Percentiles rank a stretch among this genome's conserved stretches.
Evolutionary conservation across 805 yeast species (phyloP).

Genomic region (Ogataea trehaloabstinens): DNA sequence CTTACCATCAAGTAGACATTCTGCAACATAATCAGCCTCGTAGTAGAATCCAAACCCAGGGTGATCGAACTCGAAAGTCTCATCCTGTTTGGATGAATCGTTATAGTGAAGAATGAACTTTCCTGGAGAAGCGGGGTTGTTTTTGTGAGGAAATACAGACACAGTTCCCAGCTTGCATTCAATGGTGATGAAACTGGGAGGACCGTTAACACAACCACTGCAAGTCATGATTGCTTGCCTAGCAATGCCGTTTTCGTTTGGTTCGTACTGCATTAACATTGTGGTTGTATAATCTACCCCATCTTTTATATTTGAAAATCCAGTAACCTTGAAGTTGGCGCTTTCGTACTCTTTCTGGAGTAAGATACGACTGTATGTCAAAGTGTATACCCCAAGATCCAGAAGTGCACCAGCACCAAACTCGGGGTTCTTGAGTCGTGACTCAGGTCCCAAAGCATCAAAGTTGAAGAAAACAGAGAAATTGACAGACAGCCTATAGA

Average conservation of each 20-base stretch:
- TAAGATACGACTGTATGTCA: conserved; percentile 44
- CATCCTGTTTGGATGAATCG: conserved; percentile 26
- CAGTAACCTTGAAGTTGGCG: conserved; percentile 23
- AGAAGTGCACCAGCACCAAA: conserved; percentile 58
- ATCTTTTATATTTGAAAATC: conserved; percentile 38
- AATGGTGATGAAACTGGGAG: conserved; percentile 14
- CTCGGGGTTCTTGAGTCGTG: conserved; percentile 41
- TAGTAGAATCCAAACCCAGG: conserved; percentile 50
- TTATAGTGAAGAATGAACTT: conserved; percentile 33
- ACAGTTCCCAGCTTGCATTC: conserved; percentile 21
- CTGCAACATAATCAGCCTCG: conserved; percentile 56
- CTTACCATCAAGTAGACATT: conserved; percentile 40
- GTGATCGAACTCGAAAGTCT: conserved; percentile 25
- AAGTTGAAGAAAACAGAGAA: conserved; percentile 38
- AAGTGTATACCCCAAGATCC: conserved; percentile 53
- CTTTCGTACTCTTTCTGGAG: conserved; percentile 36
- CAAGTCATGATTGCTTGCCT: conserved; percentile 39
- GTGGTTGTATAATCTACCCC: conserved; percentile 43
- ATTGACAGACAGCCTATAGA: conserved; percentile 43
- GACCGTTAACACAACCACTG: conserved; percentile 11
- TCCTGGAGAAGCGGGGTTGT: conserved; percentile 24
- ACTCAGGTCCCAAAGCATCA: conserved; percentile 30
- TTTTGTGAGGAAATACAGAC: conserved; percentile 12
- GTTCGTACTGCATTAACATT: conserved; percentile 35
- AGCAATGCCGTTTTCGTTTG: conserved; percentile 26